These are phyloP conservation scores for Chrysanthemum lavandulifolium DNA, from an alignment of 129 eudicot species.

Conservation along the genomic window DNA sequence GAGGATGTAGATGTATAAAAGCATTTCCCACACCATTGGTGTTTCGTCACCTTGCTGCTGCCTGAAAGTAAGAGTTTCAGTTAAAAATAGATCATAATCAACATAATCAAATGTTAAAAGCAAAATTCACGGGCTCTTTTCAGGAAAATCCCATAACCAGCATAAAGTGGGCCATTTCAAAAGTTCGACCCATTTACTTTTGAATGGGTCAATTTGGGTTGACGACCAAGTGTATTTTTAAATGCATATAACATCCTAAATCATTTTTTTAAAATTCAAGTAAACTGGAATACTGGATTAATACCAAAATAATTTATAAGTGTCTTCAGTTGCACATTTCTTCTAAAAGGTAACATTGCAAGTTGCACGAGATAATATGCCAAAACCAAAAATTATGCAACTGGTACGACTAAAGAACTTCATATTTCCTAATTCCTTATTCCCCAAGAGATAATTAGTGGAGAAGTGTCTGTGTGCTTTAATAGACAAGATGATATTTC, in stretches of 20 bases:
- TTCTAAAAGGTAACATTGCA: slow-evolving; percentile 15
- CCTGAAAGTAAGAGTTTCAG: slow-evolving; percentile 35
- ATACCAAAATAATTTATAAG: not conserved
- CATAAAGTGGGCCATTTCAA: too few relatives aligned
- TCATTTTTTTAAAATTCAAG: too few relatives aligned
- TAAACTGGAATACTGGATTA: too few relatives aligned
- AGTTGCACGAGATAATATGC: slow-evolving; percentile 14
- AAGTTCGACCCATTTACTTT: too few relatives aligned
- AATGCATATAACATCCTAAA: too few relatives aligned
- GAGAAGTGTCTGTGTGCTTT: slow-evolving; percentile 10
- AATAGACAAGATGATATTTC: slow-evolving; percentile 12
- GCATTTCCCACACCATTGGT: slow-evolving; percentile 98
- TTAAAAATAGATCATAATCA: not conserved
- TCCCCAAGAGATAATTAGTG: not conserved
- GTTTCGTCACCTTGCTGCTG: slow-evolving; percentile 93
- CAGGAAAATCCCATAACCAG: not conserved
- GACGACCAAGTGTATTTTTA: too few relatives aligned
- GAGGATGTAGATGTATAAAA: slow-evolving; percentile 79
- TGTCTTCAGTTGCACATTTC: not conserved
- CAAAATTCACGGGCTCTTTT: not conserved
- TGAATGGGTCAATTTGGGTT: too few relatives aligned
- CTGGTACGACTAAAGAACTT: slow-evolving; percentile 10
- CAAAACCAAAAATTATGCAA: slow-evolving; percentile 2
- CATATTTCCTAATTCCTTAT: not conserved
- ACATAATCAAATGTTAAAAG: not conserved